phyloP scores from a whole-genome alignment of 2,329 filamentous ascomycete genomes.

The Chaetoscypha palmicola region DNA sequence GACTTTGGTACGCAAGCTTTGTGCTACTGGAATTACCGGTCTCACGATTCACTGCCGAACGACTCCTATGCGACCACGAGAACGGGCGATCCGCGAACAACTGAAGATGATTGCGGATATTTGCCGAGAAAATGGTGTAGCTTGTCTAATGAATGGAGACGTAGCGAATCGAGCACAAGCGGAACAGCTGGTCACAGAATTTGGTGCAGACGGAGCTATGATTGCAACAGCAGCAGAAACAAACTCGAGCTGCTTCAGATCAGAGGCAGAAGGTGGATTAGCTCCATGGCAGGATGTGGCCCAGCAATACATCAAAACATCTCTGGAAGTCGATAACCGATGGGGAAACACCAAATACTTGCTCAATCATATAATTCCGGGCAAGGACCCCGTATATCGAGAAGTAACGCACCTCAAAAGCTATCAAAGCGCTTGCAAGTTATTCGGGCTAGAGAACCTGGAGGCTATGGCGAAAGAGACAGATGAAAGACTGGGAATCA shows the following conservation, averaged over 20 bases:
- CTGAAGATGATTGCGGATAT: constrained; percentile 75
- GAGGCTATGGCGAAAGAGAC: constrained; percentile 55
- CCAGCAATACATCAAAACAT: constrained; percentile 63
- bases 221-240: constrained; percentile 89
- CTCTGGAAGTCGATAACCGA: constrained; percentile 74
- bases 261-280: constrained; percentile 59
- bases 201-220: constrained; percentile 90
- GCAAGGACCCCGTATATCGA: constrained; percentile 60
- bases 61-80: constrained; percentile 86
- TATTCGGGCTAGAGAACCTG: constrained; percentile 58
- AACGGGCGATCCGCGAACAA: constrained; percentile 79
- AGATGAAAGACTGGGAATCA: constrained; percentile 40
- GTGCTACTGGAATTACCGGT: constrained; percentile 82
- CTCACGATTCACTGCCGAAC: constrained; percentile 94
- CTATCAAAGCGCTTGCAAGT: constrained; percentile 62
- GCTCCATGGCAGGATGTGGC: constrained; percentile 72
- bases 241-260: constrained; percentile 82
- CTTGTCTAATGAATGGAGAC: constrained; percentile 94
- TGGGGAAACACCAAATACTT: constrained; percentile 92
- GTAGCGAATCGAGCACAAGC: constrained; percentile 71
- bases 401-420: constrained; percentile 58
- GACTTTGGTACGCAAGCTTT: constrained; percentile 67
- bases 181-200: constrained; percentile 64
- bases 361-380: constrained; percentile 77
- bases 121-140: constrained; percentile 78